Percentiles rank a stretch among this genome's conserved stretches.
Conservation (phyloP, 192 early-diverging fungal genomes). For the Linnemannia exigua region DNA sequence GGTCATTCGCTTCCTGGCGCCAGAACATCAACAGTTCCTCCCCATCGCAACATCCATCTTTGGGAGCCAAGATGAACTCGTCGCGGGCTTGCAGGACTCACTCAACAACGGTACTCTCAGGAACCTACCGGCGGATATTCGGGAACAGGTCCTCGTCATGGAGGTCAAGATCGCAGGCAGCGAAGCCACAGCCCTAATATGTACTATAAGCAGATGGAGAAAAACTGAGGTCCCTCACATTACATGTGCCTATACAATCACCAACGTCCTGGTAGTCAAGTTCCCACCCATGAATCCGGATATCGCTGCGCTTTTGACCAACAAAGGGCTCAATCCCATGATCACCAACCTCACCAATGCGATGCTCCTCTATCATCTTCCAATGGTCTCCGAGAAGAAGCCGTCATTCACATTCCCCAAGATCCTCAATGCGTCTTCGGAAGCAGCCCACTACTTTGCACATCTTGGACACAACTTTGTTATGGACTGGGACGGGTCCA, state of each 20-base stretch:
- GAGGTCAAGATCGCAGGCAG: not conserved
- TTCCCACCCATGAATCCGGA: not conserved
- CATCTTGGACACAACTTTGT: conserved; percentile 29
- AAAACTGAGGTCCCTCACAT: not conserved
- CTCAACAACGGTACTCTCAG: conserved; percentile 15
- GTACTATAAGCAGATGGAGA: not conserved
- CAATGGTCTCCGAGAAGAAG: too few relatives aligned
- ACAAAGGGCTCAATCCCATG: not conserved
- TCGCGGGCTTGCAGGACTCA: conserved; percentile 5
- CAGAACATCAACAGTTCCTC: not conserved
- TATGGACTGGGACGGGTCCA: not conserved
- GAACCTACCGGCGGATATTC: conserved; percentile 1
- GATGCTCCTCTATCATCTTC: not conserved
- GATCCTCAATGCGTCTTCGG: not conserved
- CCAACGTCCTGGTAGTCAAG: not conserved
- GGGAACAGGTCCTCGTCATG: not conserved
- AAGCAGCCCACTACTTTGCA: conserved; percentile 5
- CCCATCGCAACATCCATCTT: conserved; percentile 7
- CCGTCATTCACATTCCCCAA: not conserved
- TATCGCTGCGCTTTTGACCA: not conserved
- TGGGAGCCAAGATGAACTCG: conserved; percentile 6
- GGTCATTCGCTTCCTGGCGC: not conserved
- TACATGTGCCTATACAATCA: not conserved
- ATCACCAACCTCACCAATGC: not conserved
- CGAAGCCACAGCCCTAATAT: not conserved